Conservation (phyloP, 2,329 filamentous ascomycete genomes). For the Diaporthe nobilis region DNA sequence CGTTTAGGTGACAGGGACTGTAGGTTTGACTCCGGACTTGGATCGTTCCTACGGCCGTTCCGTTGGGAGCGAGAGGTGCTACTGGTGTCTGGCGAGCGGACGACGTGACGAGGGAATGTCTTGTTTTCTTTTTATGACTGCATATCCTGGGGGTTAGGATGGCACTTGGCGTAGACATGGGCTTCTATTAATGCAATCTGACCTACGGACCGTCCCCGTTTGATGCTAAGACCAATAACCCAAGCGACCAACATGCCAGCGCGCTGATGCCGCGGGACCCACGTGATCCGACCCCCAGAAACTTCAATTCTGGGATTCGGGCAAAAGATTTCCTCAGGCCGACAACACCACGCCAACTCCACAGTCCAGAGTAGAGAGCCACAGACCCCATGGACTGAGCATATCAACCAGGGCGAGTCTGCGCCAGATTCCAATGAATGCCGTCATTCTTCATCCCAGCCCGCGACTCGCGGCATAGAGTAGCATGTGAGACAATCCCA, state of each 20-base stretch:
- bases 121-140: slow-evolving; percentile 37
- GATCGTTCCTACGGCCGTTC: neutral
- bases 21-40: neutral
- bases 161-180: slow-evolving; percentile 40
- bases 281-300: slow-evolving; percentile 18
- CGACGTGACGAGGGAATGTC: slow-evolving; percentile 26
- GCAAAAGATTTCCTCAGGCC: slow-evolving; percentile 22
- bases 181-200: slow-evolving; percentile 30
- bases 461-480: slow-evolving; percentile 66
- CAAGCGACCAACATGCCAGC: neutral
- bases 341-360: slow-evolving; percentile 19
- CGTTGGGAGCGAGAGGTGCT: neutral
- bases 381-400: slow-evolving; percentile 29
- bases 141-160: slow-evolving; percentile 38
- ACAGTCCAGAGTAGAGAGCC: neutral
- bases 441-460: slow-evolving; percentile 61
- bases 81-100: slow-evolving; percentile 5
- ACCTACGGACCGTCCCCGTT: neutral
- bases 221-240: neutral
- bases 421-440: slow-evolving; percentile 49
- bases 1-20: neutral
- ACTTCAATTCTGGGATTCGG: neutral
- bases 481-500: slow-evolving; percentile 57
- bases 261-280: slow-evolving; percentile 16
- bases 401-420: slow-evolving; percentile 28